Base-by-base conservation (phyloP, 306 rosid genomes). In the Luffa aegyptiaca region DNA sequence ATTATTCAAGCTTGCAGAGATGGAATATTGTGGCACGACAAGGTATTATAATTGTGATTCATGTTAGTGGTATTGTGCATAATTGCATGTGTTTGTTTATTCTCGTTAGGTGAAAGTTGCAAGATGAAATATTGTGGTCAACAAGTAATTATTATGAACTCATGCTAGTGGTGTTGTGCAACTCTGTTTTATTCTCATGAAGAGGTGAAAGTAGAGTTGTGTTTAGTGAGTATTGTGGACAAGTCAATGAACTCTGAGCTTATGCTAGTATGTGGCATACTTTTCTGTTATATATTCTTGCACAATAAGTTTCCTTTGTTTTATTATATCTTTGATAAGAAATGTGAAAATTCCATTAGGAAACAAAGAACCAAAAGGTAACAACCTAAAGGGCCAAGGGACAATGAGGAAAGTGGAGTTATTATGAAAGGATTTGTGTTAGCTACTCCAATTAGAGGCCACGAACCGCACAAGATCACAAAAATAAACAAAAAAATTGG, bases 21-120 rank as follows among this genome's bases (percentile, higher is more conserved):
- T 92, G 97, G 88, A 92, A 55, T 95, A 91, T 86, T 87, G 97
- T 85, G 97, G 98, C 80, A 92, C 98, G 56, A 92, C 98, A 33
- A 95, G 98, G 98, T 94, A 92, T 49, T 57, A 26, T 26, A 61
- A 59, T 46, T 58, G 36, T 55, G 65, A 45, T 51, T 8, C 48
- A 21, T 76, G 52, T 52, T 36, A 78, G 75, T 45, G 76, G 17
- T 10, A 6, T 10, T 70, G 77, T 71, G 20, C 57, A 71, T 12
- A 49, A 72, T 49, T 39, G 33, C 9, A 16, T 4, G 48, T 39
- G 44, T 64, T 64, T 16, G 5, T 16, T 14, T 65, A 65, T 21
- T 59, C 16, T 37, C 72, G 39, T 3, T 5, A 65, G 48, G 48
- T 65, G 48, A 41, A 37, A 37, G 21, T 16, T 62, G 14, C 18